Evolutionary conservation across 768 basidiomycete species (phyloP), one percentile per base, ranked within the genome.

Genomic region (Dioszegia crocea): DNA sequence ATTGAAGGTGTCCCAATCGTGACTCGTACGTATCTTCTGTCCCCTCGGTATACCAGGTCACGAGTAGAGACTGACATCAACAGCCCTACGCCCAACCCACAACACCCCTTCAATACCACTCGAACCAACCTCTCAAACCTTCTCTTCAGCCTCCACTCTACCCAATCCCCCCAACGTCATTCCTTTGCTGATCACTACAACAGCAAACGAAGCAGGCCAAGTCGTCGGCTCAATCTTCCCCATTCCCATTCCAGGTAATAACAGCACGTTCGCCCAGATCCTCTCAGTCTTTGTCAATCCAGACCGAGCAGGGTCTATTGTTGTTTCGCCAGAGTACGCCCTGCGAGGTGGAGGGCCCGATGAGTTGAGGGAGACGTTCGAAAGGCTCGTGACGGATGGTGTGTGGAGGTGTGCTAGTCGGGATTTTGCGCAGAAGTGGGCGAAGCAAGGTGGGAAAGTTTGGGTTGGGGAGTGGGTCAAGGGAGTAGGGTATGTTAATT

Each of bases 131-230:
- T 38, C 47, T 11, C 48, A 51, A 16, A 52, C 74, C 4, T 63
- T 86, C 74, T 82, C 82, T 16, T 82, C 83, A 3, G 67, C 83
- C 4, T 87, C 86, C 77, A 86, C 86, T 2, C 63, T 79, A 6
- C 80, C 83, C 44, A 80, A 76, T 21, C 33, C 38, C 11, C 67
- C 71, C 56, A 17, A 23, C 9, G 14, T 33, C 21, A 88, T 91
- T 71, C 82, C 86, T 3, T 64, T 92, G 51, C 77, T 94, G 27
- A 75, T 91, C 49, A 84, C 89, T 5, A 87, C 83, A 16, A 86
- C 87, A 14, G 75, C 77, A 41, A 80, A 91, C 69, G 91, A 94
- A 67, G 89, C 85, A 0, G 88, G 82, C 1, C 76, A 78, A n/a
- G 79, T 83, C 27, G 85, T 88, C 64, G 63, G 64, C 19, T 21